A percentile compares a stretch with the other conserved stretches of the same genome.
Conservation (phyloP, 306 rosid genomes). For the Carpinus fangiana region DNA sequence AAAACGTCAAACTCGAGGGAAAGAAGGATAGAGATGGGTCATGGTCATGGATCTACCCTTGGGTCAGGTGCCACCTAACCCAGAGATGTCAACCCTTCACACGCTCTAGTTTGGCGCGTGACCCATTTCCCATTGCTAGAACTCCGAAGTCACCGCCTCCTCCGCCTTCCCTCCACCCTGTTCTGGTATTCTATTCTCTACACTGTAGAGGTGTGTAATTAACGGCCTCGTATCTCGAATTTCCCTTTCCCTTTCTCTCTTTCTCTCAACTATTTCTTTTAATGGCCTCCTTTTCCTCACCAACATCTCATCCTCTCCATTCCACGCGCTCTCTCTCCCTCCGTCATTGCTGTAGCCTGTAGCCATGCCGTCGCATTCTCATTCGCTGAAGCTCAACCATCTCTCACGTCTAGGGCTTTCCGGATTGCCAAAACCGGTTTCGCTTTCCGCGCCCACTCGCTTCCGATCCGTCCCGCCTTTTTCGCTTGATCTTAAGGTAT, state of each 20-base stretch:
- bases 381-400: constrained; percentile 25
- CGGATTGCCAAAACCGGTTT: constrained; percentile 27
- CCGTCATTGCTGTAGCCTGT: constrained; percentile 19
- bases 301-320: constrained; percentile 22
- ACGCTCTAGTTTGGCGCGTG: background rate
- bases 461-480: constrained; percentile 14
- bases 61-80: no score
- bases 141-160: background rate
- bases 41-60: background rate
- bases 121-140: background rate
- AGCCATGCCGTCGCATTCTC: constrained; percentile 46
- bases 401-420: constrained; percentile 22
- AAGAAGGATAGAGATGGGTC: background rate
- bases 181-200: no score
- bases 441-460: constrained; percentile 3
- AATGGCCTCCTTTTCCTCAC: constrained; percentile 22
- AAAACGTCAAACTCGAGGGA: background rate
- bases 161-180: background rate
- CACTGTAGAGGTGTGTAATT: no score
- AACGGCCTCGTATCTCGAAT: constrained; percentile 24
- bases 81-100: background rate
- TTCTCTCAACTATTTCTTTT: constrained; percentile 21
- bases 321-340: background rate
- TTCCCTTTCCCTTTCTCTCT: background rate
- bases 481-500: constrained; percentile 17